Conservation (phyloP, 345 rosid genomes). For the Laguncularia racemosa region DNA sequence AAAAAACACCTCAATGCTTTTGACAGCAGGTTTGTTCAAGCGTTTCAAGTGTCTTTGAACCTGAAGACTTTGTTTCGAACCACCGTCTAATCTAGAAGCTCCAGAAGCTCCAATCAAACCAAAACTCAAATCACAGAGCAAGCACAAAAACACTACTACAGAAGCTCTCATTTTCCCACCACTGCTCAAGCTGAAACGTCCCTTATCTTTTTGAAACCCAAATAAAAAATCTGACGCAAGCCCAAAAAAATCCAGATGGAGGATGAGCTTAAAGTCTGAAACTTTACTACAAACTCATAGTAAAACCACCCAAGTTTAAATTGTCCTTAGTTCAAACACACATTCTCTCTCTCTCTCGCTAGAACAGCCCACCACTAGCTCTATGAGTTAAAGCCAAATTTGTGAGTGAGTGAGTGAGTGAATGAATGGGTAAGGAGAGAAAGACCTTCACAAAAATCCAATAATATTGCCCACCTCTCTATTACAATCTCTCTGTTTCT, state of each 20-base stretch:
- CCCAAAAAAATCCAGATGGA: no score
- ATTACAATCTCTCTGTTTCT: constrained; percentile 17
- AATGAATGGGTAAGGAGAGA: no score
- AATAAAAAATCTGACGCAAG: not conserved
- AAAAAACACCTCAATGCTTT: constrained; percentile 61
- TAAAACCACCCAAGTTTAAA: no score
- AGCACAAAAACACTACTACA: constrained; percentile 24
- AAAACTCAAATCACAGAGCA: constrained; percentile 26
- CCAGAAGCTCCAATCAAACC: constrained; percentile 35
- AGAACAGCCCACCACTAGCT: no score
- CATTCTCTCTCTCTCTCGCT: no score
- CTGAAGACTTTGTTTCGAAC: constrained; percentile 59
- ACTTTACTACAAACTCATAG: no score
- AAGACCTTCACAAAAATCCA: constrained; percentile 27
- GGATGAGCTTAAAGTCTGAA: no score
- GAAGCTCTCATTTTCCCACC: constrained; percentile 21
- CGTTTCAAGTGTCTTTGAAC: constrained; percentile 83
- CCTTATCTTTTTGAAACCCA: constrained; percentile 16
- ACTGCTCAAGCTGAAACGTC: constrained; percentile 1
- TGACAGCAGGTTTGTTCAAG: constrained; percentile 75
- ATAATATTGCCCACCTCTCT: constrained; percentile 2
- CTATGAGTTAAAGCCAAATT: no score
- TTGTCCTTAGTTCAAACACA: no score
- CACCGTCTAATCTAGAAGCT: constrained; percentile 53
- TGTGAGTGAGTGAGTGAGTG: no score